Conservation (phyloP, 1,139 yeast genomes). For the Candida tunisiensis region DNA sequence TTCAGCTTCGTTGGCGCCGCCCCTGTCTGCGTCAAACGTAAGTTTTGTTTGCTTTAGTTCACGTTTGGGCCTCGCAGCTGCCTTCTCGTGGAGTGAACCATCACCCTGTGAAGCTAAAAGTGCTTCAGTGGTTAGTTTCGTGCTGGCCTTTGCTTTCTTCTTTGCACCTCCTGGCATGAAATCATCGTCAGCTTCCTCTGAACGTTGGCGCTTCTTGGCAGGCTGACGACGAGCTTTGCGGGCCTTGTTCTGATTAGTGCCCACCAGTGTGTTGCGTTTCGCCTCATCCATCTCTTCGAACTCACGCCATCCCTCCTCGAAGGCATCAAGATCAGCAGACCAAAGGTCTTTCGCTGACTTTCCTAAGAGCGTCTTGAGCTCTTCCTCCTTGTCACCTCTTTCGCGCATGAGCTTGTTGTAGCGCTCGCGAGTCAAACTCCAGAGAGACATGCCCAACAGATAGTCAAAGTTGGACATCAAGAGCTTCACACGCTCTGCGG, state of each 20-base stretch:
- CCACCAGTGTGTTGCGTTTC: conserved; percentile 12
- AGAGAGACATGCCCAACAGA: conserved; percentile 68
- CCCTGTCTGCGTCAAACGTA: too few relatives aligned
- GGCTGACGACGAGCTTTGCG: neutral
- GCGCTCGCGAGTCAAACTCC: conserved; percentile 85
- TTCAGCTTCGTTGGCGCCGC: too few relatives aligned
- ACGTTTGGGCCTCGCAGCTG: too few relatives aligned
- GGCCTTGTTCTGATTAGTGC: conserved; percentile 1
- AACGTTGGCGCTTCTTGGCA: neutral
- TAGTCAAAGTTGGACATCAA: conserved; percentile 20
- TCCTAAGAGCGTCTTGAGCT: conserved; percentile 47
- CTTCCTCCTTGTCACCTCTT: conserved; percentile 54
- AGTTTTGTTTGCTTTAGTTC: too few relatives aligned
- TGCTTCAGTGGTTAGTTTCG: conserved; percentile 12
- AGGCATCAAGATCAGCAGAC: conserved; percentile 66
- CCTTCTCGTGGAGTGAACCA: too few relatives aligned
- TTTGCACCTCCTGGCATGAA: conserved; percentile 4
- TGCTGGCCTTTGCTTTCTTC: conserved; percentile 6
- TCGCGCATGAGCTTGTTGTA: conserved; percentile 66
- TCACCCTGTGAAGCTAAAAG: too few relatives aligned
- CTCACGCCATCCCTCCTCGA: conserved; percentile 45
- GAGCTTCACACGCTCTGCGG: conserved; percentile 20
- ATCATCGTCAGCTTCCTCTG: too few relatives aligned
- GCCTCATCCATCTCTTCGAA: conserved; percentile 41
- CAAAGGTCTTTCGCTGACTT: conserved; percentile 78